Evolutionary conservation across 176 grass and related monocot species (phyloP).

Genomic region (Zoysia pacifica): DNA sequence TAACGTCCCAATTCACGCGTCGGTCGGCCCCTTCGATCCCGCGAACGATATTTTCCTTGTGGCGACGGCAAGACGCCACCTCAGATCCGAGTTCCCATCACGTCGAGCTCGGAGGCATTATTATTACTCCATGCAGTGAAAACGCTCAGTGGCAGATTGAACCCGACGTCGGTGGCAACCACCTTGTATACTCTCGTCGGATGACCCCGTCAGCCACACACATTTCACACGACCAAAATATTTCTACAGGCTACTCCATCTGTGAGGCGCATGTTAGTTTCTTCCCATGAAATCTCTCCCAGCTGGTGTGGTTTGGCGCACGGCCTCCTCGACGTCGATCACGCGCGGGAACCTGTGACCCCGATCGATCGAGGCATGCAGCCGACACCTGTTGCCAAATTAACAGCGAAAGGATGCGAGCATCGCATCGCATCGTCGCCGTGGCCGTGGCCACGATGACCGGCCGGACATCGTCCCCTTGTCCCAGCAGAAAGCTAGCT

Average conservation of each 20-base stretch:
- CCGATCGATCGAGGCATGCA: neutral
- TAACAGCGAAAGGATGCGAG: neutral
- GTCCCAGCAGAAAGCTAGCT: neutral
- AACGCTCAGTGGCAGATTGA: neutral
- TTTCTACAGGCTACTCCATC: too few relatives aligned
- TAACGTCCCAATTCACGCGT: too few relatives aligned
- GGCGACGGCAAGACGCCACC: conserved; percentile 27
- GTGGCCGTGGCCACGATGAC: neutral
- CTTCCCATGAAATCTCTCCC: conserved; percentile 35
- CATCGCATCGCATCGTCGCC: neutral
- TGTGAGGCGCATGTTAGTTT: conserved; percentile 29
- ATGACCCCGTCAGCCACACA: neutral
- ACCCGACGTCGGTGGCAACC: conserved; percentile 20
- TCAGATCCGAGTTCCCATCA: conserved; percentile 31
- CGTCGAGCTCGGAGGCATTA: conserved; percentile 18
- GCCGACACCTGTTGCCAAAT: neutral
- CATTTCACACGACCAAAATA: too few relatives aligned
- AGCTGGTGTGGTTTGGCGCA: neutral
- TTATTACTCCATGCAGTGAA: conserved; percentile 8
- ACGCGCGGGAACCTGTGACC: neutral
- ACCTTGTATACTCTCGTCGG: conserved; percentile 2
- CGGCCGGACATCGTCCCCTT: neutral
- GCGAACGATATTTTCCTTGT: neutral
- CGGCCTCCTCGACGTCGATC: neutral
- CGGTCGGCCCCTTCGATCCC: neutral